Base-by-base conservation (phyloP, 1,284 basidiomycete species). In the Tremellales sp. region DNA sequence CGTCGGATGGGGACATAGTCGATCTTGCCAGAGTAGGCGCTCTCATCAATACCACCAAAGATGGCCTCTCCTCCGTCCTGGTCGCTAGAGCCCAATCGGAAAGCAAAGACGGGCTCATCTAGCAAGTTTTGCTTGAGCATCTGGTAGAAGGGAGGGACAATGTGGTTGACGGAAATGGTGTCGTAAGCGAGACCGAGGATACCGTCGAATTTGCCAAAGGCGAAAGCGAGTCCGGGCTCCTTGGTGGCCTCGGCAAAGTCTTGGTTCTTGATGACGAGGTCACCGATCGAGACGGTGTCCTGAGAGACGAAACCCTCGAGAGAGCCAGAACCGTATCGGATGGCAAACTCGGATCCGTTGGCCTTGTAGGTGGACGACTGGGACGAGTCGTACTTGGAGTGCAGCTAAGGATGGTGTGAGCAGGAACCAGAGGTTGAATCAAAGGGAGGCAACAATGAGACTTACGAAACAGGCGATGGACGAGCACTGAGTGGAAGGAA, bases 171-270 rank as follows among this genome's bases (percentile, higher is more conserved):
- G 29, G 70, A 72, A 67, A 99, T 98, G 51, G 91, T 96, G 77
- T 97, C 85, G 72, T 97, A 98, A 11, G 77, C 96, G 53, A 99
- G 85, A 62, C 96, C 96, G 29, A 97, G 79, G 62, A 97, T 97
- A 57, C 93, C 94, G 73, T 97, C 93, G 65, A 92, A 92, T 76
- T 89, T 92, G 46, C 58, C 94, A 65, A 96, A 96, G 22, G 94
- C 94, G 73, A 98, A 99, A 6, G 93, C 86, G 53, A 99, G 84
- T 52, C 96, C 96, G 40, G 96, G 96, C 73, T 98, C 96, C 74
- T 89, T 89, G 56, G 86, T 89, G 2, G 93, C 91, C 77, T 98
- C 96, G 36, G 93, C 96, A 72, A 99, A 99, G 72, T 93, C 86
- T 71, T 90, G 87, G 22, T 78, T 65, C 64, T 79, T 80, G 73